Evolutionary conservation across 495 filamentous ascomycete species (phyloP).

Genomic region (Stereocaulon alpinum): DNA sequence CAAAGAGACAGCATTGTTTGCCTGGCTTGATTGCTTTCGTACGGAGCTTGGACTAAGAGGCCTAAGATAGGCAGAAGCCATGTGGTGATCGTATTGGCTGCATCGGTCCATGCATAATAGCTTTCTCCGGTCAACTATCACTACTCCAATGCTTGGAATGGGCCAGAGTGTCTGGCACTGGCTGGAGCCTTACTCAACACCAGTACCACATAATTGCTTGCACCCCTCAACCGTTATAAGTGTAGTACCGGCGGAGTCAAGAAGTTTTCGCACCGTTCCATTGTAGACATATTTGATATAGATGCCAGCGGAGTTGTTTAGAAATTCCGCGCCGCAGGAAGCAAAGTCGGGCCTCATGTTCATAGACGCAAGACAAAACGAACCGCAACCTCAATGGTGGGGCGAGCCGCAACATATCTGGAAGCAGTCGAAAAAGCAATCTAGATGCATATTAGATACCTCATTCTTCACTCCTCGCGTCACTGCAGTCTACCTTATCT

Average conservation of each 20-base stretch:
- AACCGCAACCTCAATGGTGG: neutral
- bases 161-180: neutral
- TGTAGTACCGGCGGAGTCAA: neutral
- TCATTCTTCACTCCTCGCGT: neutral
- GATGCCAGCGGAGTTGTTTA: slow-evolving; percentile 2
- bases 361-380: neutral
- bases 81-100: slow-evolving; percentile 33
- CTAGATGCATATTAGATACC: neutral
- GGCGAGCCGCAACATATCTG: neutral
- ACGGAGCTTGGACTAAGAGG: slow-evolving; percentile 37
- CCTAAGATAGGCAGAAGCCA: slow-evolving; percentile 38
- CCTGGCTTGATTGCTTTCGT: slow-evolving; percentile 35
- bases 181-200: slow-evolving; percentile 21
- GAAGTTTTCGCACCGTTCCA: slow-evolving; percentile 2
- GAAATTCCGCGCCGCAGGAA: slow-evolving; percentile 11
- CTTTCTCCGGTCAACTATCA: neutral
- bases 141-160: neutral
- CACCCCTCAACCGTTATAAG: slow-evolving; percentile 25
- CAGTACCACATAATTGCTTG: slow-evolving; percentile 26
- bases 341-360: slow-evolving; percentile 15
- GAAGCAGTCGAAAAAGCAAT: neutral
- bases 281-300: slow-evolving; percentile 17
- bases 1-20: slow-evolving; percentile 28
- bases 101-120: slow-evolving; percentile 28
- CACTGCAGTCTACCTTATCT: slow-evolving; percentile 2